phyloP scores from a whole-genome alignment of 176 grass and related monocot species.

The Musa itinerans region DNA sequence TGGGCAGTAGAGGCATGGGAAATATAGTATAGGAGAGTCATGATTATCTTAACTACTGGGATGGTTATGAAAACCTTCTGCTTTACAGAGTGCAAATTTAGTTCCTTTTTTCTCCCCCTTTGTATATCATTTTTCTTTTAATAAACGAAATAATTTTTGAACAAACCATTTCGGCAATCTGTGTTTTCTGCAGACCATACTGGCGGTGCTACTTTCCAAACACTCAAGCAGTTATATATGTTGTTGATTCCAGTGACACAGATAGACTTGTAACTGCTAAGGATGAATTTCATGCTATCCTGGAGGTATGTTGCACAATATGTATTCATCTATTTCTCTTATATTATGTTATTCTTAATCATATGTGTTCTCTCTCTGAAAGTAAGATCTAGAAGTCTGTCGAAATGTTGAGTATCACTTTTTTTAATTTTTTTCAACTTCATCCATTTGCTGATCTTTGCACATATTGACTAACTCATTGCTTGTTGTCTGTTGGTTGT shows the following conservation, averaged over 20 bases:
- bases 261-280: slow-evolving; percentile 92
- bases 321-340: neutral
- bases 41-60: neutral
- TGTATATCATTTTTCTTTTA: neutral
- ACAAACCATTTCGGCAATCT: neutral
- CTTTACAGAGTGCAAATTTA: neutral
- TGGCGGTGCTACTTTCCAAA: slow-evolving; percentile 99
- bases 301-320: slow-evolving; percentile 48
- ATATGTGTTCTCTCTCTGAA: neutral
- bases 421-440: no score
- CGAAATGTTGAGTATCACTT: no score
- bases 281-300: slow-evolving; percentile 95
- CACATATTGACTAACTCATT: no score
- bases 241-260: slow-evolving; percentile 99
- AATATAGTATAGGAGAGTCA: no score
- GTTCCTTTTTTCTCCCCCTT: neutral
- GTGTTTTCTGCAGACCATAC: slow-evolving; percentile 54
- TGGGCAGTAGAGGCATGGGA: no score
- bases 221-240: slow-evolving; percentile 97
- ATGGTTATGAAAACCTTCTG: neutral
- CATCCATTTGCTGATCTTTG: no score
- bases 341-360: neutral
- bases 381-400: no score
- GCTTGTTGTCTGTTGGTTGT: no score
- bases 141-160: neutral